Evolutionary conservation across 2,329 filamentous ascomycete species (phyloP), one percentile per base, ranked within the genome.

Genomic region (Teratosphaeria nubilosa): DNA sequence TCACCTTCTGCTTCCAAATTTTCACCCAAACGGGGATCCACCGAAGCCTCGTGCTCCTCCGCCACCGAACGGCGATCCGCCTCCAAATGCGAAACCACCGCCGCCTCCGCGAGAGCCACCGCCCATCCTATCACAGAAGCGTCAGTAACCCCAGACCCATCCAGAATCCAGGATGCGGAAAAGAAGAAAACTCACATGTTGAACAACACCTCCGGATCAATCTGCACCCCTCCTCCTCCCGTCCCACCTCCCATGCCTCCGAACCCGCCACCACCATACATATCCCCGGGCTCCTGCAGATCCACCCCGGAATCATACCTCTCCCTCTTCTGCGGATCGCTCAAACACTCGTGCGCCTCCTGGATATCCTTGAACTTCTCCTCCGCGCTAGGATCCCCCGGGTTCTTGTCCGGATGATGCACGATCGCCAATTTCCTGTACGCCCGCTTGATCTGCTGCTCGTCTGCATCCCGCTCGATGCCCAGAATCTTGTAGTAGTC

Each of bases 401-500:
- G 90, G 76, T 97, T 99, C 84, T 99, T 99, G 78, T 99, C 94
- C 2, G 94, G 94, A 74, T 99, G 94, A 72, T 96, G 88, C 64
- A 91, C 80, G 66, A 99, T 92, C 58, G 94, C 94, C 70, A 96
- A 82, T 75, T 94, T 96, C 64, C 92, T 86, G 78, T 99, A 99
- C 1, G 92, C 94, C 78, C 91, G 92, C 82, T 97, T 99, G 78
- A 99, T 94, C 57, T 94, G 85, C 58, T 80, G 80, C 24, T 95
- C 90, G 48, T 82, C 83, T 41, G 91, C 91, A 62, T 91, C 87
- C 80, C 96, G 97, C 59, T 87, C 79, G 9, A 99, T 78, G 5
- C 86, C 88, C 56, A 99, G 84, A 65, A 97, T 96, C 82, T 96
- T 96, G 80, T 99, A 99, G 77, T 96, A 97, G 71, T 99, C 94